Evolutionary conservation across 2,329 filamentous ascomycete genomes (phyloP), one percentile per base, ranked within the genome.

Genomic region (Sporothrix euskadiensis): DNA sequence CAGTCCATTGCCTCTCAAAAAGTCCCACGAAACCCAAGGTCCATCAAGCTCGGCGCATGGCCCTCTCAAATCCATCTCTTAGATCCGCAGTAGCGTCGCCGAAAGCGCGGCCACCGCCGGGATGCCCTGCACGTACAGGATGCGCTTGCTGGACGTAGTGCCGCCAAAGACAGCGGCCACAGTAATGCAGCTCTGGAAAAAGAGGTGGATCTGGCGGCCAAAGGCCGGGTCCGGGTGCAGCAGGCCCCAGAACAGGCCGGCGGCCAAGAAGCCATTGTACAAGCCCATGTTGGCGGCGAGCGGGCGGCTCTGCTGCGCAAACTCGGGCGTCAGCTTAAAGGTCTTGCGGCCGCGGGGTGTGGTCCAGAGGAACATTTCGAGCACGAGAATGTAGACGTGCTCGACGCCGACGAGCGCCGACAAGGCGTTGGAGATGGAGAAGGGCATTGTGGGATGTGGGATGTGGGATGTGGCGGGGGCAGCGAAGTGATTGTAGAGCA

Each of bases 191-290:
- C 81, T 80, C 30, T 84, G 79, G 79, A 86, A 86, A 77, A 87
- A 87, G n/a, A 85, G 74, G 56, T 81, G 79, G 68, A 87, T 79
- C 79, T 87, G 83, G 3, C 71, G 76, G 19, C 80, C 82, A 73
- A 87, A 83, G 52, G 79, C 82, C 7, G 79, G 71, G 6, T 81
- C 80, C 0, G 85, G 84, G 76, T 87, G 84, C 3, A 79, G n/a
- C n/a, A 86, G 75, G 3, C 83, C 81, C 85, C 85, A 87, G 35
- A 79, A 73, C 1, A 87, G 78, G 0, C 85, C 85, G 1, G 84
- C 84, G 3, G 84, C 83, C n/a, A 87, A 80, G 72, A 87, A 86
- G 57, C 85, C 85, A 77, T 87, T 87, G 80, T 87, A 87, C 6
- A 87, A 80, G 26, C 85, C 85, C 77, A 87, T 85, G 78, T 87